Evolutionary conservation across 305 asterid species (phyloP), one percentile per base, ranked within the genome.

Genomic region (Plantago rigida): DNA sequence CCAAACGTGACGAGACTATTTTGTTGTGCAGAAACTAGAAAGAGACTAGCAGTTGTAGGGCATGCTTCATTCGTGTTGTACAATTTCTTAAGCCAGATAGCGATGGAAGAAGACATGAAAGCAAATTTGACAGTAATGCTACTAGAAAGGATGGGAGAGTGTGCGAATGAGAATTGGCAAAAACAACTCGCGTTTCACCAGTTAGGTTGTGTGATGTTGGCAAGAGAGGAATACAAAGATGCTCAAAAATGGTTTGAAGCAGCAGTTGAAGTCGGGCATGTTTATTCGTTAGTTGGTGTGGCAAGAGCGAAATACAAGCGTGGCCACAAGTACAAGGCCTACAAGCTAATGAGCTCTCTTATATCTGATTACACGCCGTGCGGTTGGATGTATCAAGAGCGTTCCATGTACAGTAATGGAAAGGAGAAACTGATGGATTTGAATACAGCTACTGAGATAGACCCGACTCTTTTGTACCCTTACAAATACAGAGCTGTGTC

Each of bases 331-430:
- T 93, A 81, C 67, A 81, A 81, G 64, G 97, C 99, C 0, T 89
- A 83, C 70, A 87, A 76, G 58, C 62, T 89, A 71, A 83, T 84
- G 84, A 81, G 82, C 73, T 77, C 95, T 24, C 83, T 93, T 47
- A 69, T 89, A 56, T 79, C 95, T 13, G 95, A 81, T 55, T 70
- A 75, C 53, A 69, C 72, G 24, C 92, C 97, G 4, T 65, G 75
- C 8, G 99, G 99, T 28, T 93, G 99, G 99, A 93, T 93, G 97
- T 87, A 82, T 79, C 99, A 93, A 68, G 99, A 93, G 73, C 74
- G 94, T 48, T 85, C 96, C 44, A 64, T 93, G 41, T 93, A 93
- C 52, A 74, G 79, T 63, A 77, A 71, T 28, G 95, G 96, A 56
- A 81, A 73, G 49, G 96, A 89, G 56, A 87, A 81, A 71, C 62